Base-by-base conservation (phyloP, 768 basidiomycete genomes). In the Neoboletus subvelutipes region DNA sequence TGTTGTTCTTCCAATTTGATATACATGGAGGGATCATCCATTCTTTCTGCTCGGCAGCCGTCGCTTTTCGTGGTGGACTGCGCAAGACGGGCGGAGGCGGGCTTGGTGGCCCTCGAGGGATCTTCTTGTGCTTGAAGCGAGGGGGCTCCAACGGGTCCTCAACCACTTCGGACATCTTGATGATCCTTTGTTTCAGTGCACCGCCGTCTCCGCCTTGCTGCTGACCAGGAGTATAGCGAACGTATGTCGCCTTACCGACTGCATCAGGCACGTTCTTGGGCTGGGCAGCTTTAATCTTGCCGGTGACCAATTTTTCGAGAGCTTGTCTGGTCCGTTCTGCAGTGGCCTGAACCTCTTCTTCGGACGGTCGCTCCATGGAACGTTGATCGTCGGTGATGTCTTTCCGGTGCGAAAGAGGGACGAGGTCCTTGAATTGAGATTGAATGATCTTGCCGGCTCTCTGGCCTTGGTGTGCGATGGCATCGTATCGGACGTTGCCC, bases 21-120 rank as follows among this genome's bases (percentile, higher is more conserved):
- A 99, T 98, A 72, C 96, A 98, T 18, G 97, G 97, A 18, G 97
- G 97, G 55, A 99, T 98, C 94, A 98, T 97, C 97, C 97, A 98
- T 67, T 98, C 97, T 76, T 98, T 99, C 76, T 98, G 96, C 70
- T 99, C 97, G 54, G 93, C 91, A 9, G 92, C 90, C 0, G 96
- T 96, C 4, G 94, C 95, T 67, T 97, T 95, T 53, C 97, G 81
- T 7, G 97, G 97, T 12, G 97, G 97, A 78, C 90, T 94, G 39
- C 95, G 86, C 37, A 99, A 77, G 2, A 98, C 92, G 18, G 97
- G 97, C 2, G 95, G 94, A 3, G 97, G 97, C 0, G 97, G 96
- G 67, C 92, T 95, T 2, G 93, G 94, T 13, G 95, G 95, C 5
- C 95, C 97, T 67, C 94, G 79, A 11, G 97, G 97, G 59, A 99